Evolutionary conservation across 2,329 filamentous ascomycete genomes (phyloP), one percentile per base, ranked within the genome.

Genomic region (Fusarium fujikuroi): DNA sequence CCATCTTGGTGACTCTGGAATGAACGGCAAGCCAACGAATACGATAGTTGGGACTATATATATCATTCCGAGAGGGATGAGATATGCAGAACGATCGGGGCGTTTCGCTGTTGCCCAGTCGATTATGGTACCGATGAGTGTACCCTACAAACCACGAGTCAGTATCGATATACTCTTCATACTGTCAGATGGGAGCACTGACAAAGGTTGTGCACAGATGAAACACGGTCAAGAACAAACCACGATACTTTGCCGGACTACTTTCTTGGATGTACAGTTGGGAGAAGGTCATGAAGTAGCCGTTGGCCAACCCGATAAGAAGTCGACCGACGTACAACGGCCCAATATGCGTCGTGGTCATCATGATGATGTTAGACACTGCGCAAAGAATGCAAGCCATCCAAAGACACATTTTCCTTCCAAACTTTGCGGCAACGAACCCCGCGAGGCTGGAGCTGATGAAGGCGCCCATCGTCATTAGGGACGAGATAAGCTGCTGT

Each of bases 381-480:
- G 60, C 72, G 44, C 74, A 76, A 10, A 76, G 64, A 5, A 73
- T 3, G n/a, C 74, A 76, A 15, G 74, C 74, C 18, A 74, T n/a
- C 44, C 70, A 59, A 36, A 76, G 58, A 32, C 74, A 76, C 40
- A 37, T 63, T 16, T 49, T 73, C 14, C 74, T 66, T 12, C 74
- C 74, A 14, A 76, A 40, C 6, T 72, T 72, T 4, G 64, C 57
- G 2, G 74, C 74, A 0, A 43, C 66, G n/a, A 76, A 66, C 0
- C 74, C 74, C 4, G 74, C 74, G 4, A 76, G 63, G 25, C 74
- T 73, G 4, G 74, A 73, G 62, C 74, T 76, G 18, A 76, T 70
- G 50, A 76, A 76, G 9, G 74, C 74, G 2, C 74, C 74, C 8
- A 76, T 23, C 2, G 74, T 76, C 74, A 76, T 76, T n/a, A 76